Evolutionary conservation across 495 filamentous ascomycete genomes (phyloP).

Genomic region (Trichoderma gamsii): DNA sequence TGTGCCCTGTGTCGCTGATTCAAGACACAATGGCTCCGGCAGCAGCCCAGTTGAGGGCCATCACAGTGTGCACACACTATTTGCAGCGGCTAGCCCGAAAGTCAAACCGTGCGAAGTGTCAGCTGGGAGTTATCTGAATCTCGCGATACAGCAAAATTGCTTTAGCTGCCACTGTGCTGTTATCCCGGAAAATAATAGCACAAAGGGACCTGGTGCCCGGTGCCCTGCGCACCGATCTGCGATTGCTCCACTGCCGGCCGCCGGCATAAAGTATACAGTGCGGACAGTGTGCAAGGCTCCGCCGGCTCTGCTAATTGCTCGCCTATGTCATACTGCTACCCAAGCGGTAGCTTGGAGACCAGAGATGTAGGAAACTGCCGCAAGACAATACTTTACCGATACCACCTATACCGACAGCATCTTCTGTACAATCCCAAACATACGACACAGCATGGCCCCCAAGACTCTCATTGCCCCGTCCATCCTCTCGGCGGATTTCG

Average conservation of each 20-base stretch:
- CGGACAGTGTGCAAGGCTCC: too few species aligned
- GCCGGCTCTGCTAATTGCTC: too few species aligned
- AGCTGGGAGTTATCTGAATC: not conserved
- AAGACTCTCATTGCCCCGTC: constrained; percentile 93
- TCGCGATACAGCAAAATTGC: not conserved
- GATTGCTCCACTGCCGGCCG: too few species aligned
- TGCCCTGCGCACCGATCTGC: not conserved
- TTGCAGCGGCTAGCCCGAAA: not conserved
- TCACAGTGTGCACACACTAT: not conserved
- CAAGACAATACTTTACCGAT: too few species aligned
- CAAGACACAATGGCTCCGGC: not conserved
- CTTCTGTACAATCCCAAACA: too few species aligned
- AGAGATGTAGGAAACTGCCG: too few species aligned
- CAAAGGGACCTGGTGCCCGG: not conserved
- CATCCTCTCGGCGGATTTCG: constrained; percentile 95
- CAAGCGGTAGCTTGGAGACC: too few species aligned
- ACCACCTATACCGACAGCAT: too few species aligned
- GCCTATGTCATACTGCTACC: too few species aligned
- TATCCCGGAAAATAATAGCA: not conserved
- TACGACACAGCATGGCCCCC: constrained; percentile 60
- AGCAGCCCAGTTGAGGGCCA: not conserved
- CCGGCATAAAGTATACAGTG: too few species aligned
- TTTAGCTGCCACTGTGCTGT: not conserved
- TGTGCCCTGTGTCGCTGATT: not conserved
- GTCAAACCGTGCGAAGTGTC: not conserved